These are phyloP conservation scores for Bipolaris oryzae DNA, from an alignment of 2,329 filamentous ascomycete genomes.

Conservation along the genomic window DNA sequence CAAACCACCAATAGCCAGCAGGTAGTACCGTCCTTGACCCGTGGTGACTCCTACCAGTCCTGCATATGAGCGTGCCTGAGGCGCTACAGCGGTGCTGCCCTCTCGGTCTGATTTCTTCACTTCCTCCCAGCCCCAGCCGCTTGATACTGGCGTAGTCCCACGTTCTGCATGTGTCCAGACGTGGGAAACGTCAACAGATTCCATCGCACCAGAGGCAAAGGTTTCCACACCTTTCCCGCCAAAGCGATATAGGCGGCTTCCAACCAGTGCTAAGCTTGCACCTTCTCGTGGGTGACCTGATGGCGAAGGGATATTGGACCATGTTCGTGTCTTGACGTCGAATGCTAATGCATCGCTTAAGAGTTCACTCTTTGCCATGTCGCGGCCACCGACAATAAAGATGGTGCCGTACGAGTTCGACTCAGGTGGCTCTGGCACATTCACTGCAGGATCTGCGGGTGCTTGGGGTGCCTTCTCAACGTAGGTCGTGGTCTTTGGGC, in stretches of 20 bases:
- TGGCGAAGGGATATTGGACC: conserved; percentile 57
- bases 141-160: conserved; percentile 43
- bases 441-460: conserved; percentile 49
- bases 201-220: conserved; percentile 28
- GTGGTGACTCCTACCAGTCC: conserved; percentile 57
- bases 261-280: conserved; percentile 54
- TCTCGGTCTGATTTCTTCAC: conserved; percentile 25
- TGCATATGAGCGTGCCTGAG: conserved; percentile 52
- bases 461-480: conserved; percentile 47
- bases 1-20: conserved; percentile 59
- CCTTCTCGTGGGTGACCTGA: conserved; percentile 46
- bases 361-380: conserved; percentile 26
- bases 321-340: conserved; percentile 55
- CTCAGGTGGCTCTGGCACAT: conserved; percentile 50
- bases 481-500: conserved; percentile 40
- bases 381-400: conserved; percentile 57
- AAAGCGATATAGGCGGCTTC: conserved; percentile 56
- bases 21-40: conserved; percentile 59
- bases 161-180: conserved; percentile 46
- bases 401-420: conserved; percentile 56
- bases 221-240: conserved; percentile 41
- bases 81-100: conserved; percentile 28
- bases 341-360: conserved; percentile 59
- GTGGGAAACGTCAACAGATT: conserved; percentile 42
- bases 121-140: conserved; percentile 44